phyloP scores from a whole-genome alignment of 805 yeast species.

The Priceomyces melissophilus region DNA sequence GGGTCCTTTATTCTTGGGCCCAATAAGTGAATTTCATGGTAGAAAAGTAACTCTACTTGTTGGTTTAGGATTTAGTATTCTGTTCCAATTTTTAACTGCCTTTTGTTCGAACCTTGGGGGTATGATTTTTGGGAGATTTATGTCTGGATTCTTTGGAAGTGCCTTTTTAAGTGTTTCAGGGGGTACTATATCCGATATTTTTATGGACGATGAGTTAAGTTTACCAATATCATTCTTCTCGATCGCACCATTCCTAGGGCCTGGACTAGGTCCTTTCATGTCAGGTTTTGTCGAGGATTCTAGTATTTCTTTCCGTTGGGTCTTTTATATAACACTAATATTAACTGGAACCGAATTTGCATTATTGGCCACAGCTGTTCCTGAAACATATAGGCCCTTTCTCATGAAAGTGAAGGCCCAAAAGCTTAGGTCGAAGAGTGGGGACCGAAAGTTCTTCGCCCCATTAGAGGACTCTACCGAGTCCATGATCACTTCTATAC shows the following conservation, averaged over 20 bases:
- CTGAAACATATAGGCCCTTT: slow-evolving; percentile 28
- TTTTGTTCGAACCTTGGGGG: slow-evolving; percentile 23
- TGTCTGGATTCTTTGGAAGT: slow-evolving; percentile 25
- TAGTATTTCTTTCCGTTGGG: slow-evolving; percentile 20
- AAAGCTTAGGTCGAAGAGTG: slow-evolving; percentile 29
- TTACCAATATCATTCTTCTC: slow-evolving; percentile 24
- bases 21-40: slow-evolving; percentile 62
- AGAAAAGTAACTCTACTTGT: slow-evolving; percentile 48
- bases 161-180: slow-evolving; percentile 28
- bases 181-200: slow-evolving; percentile 28
- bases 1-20: slow-evolving; percentile 45
- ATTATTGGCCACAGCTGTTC: slow-evolving; percentile 20
- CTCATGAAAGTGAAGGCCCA: slow-evolving; percentile 21
- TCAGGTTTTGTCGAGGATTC: slow-evolving; percentile 21
- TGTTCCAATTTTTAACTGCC: slow-evolving; percentile 23
- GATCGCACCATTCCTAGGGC: slow-evolving; percentile 27
- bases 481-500: slow-evolving; percentile 15
- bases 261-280: slow-evolving; percentile 27
- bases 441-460: slow-evolving; percentile 35
- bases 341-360: slow-evolving; percentile 19
- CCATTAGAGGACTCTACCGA: slow-evolving; percentile 30
- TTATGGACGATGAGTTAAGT: slow-evolving; percentile 18
- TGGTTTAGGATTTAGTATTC: slow-evolving; percentile 11
- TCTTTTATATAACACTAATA: slow-evolving; percentile 22
- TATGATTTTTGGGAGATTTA: slow-evolving; percentile 23